Evolutionary conservation across 2,329 filamentous ascomycete genomes (phyloP), one percentile per base, ranked within the genome.

Genomic region (Monilinia fructigena): DNA sequence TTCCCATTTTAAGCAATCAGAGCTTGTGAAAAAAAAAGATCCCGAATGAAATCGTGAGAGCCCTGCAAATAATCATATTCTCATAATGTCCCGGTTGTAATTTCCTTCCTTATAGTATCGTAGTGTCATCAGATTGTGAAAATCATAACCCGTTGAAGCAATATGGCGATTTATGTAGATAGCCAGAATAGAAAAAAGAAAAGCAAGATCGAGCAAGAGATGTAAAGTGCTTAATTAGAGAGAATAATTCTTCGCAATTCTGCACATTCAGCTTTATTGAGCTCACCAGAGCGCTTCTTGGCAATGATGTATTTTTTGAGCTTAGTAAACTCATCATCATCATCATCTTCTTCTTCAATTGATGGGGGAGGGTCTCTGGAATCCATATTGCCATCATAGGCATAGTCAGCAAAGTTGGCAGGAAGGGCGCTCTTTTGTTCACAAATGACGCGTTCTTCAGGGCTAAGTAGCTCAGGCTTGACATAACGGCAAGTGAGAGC

Each of bases 401-500:
- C 66, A 54, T 75, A 76, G 8, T 68, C 40, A 2, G 73, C 65
- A 26, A 73, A 70, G 11, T 72, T 71, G 7, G 71, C 60, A 1
- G 80, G 80, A n/a, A 82, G 69, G 35, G 45, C 56, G 42, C 56
- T 60, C 28, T 60, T 60, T 38, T 60, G 42, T 35, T 12, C 20
- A 38, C 56, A 60, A 11, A 60, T 31, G 8, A 26, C 47, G 10
- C 77, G 73, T 0, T 71, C 69, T 18, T 74, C 69, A 0, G 70
- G 66, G 0, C 71, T 72, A 62, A 86, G 78, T 45, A 76, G 78
- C 4, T 78, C 75, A 0, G 79, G 78, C 23, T 81, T 77, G 26
- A 88, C 82, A 48, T 81, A 81, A 2, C 85, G 79, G 67, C 81
- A 82, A 0, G 85, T 88, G 58, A 88, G 70, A 0, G 85, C 85